These are phyloP conservation scores for Mucor indicus DNA, from an alignment of 371 early-diverging fungal species.

Conservation along the genomic window DNA sequence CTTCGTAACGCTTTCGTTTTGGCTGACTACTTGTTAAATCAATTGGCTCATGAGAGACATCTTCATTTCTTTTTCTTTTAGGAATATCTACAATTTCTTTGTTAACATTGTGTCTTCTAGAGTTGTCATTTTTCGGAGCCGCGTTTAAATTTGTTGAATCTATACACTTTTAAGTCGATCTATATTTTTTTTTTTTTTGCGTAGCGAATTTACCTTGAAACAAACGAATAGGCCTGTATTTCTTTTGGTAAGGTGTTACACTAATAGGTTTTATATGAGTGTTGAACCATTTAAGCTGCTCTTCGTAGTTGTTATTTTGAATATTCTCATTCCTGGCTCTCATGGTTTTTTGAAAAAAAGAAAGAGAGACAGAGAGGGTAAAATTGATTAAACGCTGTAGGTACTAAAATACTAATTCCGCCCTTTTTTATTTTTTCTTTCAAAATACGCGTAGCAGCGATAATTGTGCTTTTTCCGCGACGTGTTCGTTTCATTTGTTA, in stretches of 20 bases:
- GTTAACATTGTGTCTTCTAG: not conserved
- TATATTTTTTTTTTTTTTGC: too few species aligned
- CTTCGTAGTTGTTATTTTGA: conserved; percentile 7
- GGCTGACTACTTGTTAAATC: conserved; percentile 12
- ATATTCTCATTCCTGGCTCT: not conserved
- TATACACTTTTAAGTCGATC: too few species aligned
- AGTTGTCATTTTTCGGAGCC: too few species aligned
- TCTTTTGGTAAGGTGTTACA: not conserved
- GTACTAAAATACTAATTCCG: too few species aligned
- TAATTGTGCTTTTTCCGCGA: too few species aligned
- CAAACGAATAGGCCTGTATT: not conserved
- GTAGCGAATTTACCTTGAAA: too few species aligned
- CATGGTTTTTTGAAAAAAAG: not conserved
- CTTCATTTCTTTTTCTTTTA: not conserved
- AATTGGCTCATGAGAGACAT: not conserved
- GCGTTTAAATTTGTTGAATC: not conserved
- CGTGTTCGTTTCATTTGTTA: too few species aligned
- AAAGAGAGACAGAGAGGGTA: not conserved
- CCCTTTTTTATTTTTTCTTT: too few species aligned
- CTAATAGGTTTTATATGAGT: conserved; percentile 2
- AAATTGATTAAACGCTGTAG: not conserved
- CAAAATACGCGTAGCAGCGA: too few species aligned
- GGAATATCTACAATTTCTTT: too few species aligned
- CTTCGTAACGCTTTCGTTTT: not conserved
- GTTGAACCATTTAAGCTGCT: conserved; percentile 23